Evolutionary conservation across 1,284 basidiomycete genomes (phyloP).

Genomic region (Tremellales sp.): DNA sequence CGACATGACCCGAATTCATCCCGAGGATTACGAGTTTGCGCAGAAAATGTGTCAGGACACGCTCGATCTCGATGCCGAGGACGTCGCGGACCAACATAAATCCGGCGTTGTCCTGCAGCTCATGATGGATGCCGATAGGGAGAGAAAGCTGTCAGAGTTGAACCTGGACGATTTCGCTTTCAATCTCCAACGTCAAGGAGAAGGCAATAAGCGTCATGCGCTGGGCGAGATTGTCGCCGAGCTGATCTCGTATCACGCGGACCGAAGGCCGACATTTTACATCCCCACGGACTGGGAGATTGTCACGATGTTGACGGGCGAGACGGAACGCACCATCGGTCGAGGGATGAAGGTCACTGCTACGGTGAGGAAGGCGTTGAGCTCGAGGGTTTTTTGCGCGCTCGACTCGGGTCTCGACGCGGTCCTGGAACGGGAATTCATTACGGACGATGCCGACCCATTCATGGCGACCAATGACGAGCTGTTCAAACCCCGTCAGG

Average conservation of each 20-base stretch:
- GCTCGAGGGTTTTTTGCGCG: conserved; percentile 34
- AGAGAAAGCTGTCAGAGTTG: conserved; percentile 80
- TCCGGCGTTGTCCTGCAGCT: conserved; percentile 78
- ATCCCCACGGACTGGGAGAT: conserved; percentile 73
- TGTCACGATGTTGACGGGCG: conserved; percentile 92
- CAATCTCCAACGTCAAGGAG: conserved; percentile 69
- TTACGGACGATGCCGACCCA: conserved; percentile 53
- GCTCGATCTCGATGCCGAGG: conserved; percentile 90
- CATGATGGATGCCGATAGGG: conserved; percentile 76
- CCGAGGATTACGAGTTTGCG: conserved; percentile 95
- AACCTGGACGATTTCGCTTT: conserved; percentile 96
- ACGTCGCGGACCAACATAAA: conserved; percentile 82
- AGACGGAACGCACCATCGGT: conserved; percentile 74
- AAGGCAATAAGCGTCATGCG: conserved; percentile 81
- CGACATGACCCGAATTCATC: conserved; percentile 94
- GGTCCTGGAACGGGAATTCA: conserved; percentile 63
- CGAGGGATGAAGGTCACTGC: conserved; percentile 82
- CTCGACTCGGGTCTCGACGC: conserved; percentile 93
- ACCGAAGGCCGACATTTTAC: conserved; percentile 67
- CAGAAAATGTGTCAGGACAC: conserved; percentile 99
- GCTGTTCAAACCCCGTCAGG: conserved; percentile 67
- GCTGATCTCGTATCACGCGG: conserved; percentile 78
- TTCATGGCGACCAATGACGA: conserved; percentile 51
- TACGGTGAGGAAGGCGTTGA: conserved; percentile 50
- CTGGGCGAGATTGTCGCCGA: conserved; percentile 86